Evolutionary conservation across 1,284 basidiomycete species (phyloP).

Genomic region (Cryptococcus depauperatus): DNA sequence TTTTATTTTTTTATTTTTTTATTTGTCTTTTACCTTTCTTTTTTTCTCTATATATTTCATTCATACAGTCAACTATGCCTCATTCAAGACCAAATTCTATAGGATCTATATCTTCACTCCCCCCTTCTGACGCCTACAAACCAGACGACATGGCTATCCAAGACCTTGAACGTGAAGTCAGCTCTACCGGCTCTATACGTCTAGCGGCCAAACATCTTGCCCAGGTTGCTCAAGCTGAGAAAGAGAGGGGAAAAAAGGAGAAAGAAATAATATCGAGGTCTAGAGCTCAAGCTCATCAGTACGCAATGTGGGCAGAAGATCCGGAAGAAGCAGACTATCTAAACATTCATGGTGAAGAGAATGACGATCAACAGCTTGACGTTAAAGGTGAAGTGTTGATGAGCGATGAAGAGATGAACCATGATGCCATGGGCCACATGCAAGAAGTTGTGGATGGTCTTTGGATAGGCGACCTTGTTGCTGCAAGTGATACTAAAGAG

Average conservation of each 20-base stretch:
- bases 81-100: slow-evolving; percentile 2
- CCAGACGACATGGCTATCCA: slow-evolving; percentile 34
- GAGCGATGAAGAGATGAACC: slow-evolving; percentile 9
- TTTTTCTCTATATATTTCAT: too few relatives aligned
- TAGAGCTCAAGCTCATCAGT: not conserved
- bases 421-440: slow-evolving; percentile 30
- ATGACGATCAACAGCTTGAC: slow-evolving; percentile 10
- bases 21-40: not conserved
- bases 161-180: slow-evolving; percentile 31
- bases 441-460: slow-evolving; percentile 40
- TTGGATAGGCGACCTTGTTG: slow-evolving; percentile 45
- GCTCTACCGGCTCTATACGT: slow-evolving; percentile 28
- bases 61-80: too few relatives aligned
- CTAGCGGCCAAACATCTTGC: slow-evolving; percentile 30
- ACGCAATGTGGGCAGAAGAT: slow-evolving; percentile 20
- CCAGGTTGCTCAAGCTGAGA: slow-evolving; percentile 8
- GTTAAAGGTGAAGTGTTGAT: slow-evolving; percentile 13
- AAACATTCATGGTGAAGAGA: slow-evolving; percentile 6
- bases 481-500: slow-evolving; percentile 38
- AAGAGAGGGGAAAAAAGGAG: not conserved
- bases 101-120: too few relatives aligned
- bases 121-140: slow-evolving; percentile 31
- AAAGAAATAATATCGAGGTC: not conserved
- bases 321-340: slow-evolving; percentile 29
- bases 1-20: not conserved